phyloP scores from a whole-genome alignment of 2,329 filamentous ascomycete genomes.

The Apiospora malaysiana region DNA sequence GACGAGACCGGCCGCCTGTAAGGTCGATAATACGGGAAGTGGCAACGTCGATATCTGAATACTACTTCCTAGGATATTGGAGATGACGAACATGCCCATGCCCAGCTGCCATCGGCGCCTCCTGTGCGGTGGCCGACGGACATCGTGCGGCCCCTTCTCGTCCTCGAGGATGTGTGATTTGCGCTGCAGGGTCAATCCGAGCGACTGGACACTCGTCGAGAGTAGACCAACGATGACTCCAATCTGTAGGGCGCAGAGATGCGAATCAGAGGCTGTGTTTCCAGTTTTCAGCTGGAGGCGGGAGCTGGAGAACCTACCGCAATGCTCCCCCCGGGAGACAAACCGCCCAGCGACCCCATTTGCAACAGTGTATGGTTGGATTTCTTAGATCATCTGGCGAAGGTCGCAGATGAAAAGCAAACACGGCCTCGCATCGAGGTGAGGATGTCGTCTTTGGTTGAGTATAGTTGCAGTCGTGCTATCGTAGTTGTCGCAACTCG shows the following conservation, averaged over 20 bases:
- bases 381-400: constrained; percentile 54
- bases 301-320: constrained; percentile 60
- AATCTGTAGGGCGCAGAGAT: constrained; percentile 59
- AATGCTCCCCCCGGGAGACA: constrained; percentile 80
- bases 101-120: constrained; percentile 94
- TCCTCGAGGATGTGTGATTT: constrained; percentile 99
- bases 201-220: constrained; percentile 92
- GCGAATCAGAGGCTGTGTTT: constrained; percentile 29
- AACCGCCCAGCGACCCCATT: constrained; percentile 79
- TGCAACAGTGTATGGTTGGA: constrained; percentile 43
- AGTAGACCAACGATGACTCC: constrained; percentile 92
- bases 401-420: constrained; percentile 24
- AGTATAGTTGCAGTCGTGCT: background rate
- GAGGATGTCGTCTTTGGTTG: constrained; percentile 1
- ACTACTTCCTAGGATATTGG: constrained; percentile 92
- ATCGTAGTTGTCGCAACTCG: constrained; percentile 9
- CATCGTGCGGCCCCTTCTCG: constrained; percentile 81
- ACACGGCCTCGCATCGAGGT: constrained; percentile 13
- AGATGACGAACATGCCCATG: constrained; percentile 95
- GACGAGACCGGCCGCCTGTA: constrained; percentile 94
- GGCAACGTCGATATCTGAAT: constrained; percentile 98
- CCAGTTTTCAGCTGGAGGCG: background rate
- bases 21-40: constrained; percentile 88
- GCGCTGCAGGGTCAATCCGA: constrained; percentile 93
- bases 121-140: constrained; percentile 84